Base-by-base conservation (phyloP, 306 rosid genomes). In the Quercus ilex region DNA sequence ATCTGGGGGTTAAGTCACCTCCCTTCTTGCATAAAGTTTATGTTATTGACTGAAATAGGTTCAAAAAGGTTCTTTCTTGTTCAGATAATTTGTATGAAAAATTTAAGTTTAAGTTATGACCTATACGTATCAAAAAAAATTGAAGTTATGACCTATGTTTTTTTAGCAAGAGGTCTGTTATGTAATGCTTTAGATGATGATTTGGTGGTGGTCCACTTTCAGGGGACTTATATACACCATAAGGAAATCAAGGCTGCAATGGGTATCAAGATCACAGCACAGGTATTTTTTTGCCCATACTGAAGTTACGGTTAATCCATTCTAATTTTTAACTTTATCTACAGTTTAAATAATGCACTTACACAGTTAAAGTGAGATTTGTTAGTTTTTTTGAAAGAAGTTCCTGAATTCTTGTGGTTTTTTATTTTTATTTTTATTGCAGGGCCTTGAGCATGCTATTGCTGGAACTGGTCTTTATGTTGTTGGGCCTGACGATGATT, bases 391-490 rank as follows among this genome's bases (percentile, higher is more conserved):
- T 33, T 35, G 51, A 35, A 67, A 38, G 52, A 33, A 19, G 52
- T 67, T 9, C 52, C 26, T 9, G 72, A 59, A 6, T 73, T 55
- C 72, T 63, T 82, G n/a, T 80, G 14, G 74, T 69, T 14, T 71
- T 31, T 77, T 23, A 23, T 23, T 71, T 31, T 77, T 23, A 23
- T 23, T 23, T 78, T 33, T 69, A 56, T 28, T 81, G 60, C 80
- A 95, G 99, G 98, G 97, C 64, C 99, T 95, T 81, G 98, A 93
- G 75, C 98, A 93, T 73, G 99, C 99, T 82, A 89, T 95, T 87
- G 96, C 97, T 76, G 99, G 99, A 23, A 89, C 96, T 75, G 89
- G 89, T 82, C 91, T 93, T 67, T 80, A 95, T 74, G 94, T 95
- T 69, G 99, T 95, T 68, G 91, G 90, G 79, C 89, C 99, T 76